Base-by-base conservation (phyloP, 192 early-diverging fungal species). In the Gaertneriomyces sp. region DNA sequence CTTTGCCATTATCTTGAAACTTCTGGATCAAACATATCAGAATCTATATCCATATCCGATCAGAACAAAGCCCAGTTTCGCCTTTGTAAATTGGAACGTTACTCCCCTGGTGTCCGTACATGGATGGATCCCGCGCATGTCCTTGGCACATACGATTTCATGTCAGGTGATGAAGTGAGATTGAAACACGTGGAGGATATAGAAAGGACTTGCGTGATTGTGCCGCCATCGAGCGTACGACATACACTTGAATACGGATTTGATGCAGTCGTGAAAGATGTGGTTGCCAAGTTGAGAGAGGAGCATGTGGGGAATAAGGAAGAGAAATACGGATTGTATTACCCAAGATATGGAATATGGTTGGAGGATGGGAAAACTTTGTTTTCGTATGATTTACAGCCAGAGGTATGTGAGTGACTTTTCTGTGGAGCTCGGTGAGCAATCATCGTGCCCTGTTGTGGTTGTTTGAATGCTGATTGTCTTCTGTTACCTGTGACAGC, bases 321-420 rank as follows among this genome's bases (percentile, higher is more conserved):
- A n/a, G 65, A 43, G n/a, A 47, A 42, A 39, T 59, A 42, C 52
- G 70, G 70, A 3, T 42, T 76, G 20, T 75, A 75, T 54, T 66
- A 64, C 59, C 68, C 73, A 7, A 45, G 68, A 8, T 49, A 66
- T 17, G 73, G 68, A 20, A 60, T 66, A 11, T 75, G 73, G 73
- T 46, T 75, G 14, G 73, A 75, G 20, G 63, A 64, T 9, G 41
- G 41, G 25, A 42, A 56, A 40, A 66, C 63, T 42, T 14, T 75
- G 17, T 61, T 70, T 20, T 59, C 63, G 5, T 75, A 75, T 60
- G 61, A 75, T 42, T 54, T 75, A 4, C 39, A 59, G 11, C 16
- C 57, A 16, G 60, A 68, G 51, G 72, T 74, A 25, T 44, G 67
- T n/a, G 6, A 46, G 4, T 5, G 20, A 17, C 20, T 51, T 51